Evolutionary conservation across 2,329 filamentous ascomycete species (phyloP), one percentile per base, ranked within the genome.

Genomic region (Cladosporium phlei): DNA sequence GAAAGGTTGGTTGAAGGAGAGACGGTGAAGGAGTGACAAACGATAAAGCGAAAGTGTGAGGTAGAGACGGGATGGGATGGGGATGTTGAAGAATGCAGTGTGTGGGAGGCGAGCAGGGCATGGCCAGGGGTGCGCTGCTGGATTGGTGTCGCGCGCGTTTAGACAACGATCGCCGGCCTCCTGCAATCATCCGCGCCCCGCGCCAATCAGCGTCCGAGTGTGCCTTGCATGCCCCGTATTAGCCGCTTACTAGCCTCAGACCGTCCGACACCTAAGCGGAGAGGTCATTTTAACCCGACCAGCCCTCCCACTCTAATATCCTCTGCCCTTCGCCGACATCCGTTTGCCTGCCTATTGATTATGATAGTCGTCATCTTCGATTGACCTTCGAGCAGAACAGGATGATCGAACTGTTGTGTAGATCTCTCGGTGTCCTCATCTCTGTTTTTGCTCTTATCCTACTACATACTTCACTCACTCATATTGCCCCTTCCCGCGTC

Each of bases 31-130:
- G 42, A 45, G 30, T 34, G 42, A 45, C 32, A 17, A 24, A 21
- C 30, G 35, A 22, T 28, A 30, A 22, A 20, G 42, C 42, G n/a
- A 37, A 35, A 16, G 32, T 25, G 7, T 25, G 28, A 24, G 24
- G 27, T n/a, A 27, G 12, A 11, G 37, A 29, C 37, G 32, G 32
- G 24, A 14, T 32, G 42, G 42, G 24, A 29, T 22, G 22, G 24
- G 35, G 42, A 45, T 32, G 42, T 32, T 45, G 42, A 45, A 45
- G 42, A 45, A 45, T 45, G 42, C 17, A n/a, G n/a, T n/a, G n/a
- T n/a, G n/a, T n/a, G n/a, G n/a, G n/a, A n/a, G n/a, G n/a, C n/a
- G n/a, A n/a, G n/a, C n/a, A n/a, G n/a, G n/a, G n/a, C n/a, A n/a
- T n/a, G n/a, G n/a, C n/a, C n/a, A n/a, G n/a, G n/a, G n/a, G n/a